Conservation (phyloP, 192 early-diverging fungal genomes). For the Thoreauomyces humboldtii region DNA sequence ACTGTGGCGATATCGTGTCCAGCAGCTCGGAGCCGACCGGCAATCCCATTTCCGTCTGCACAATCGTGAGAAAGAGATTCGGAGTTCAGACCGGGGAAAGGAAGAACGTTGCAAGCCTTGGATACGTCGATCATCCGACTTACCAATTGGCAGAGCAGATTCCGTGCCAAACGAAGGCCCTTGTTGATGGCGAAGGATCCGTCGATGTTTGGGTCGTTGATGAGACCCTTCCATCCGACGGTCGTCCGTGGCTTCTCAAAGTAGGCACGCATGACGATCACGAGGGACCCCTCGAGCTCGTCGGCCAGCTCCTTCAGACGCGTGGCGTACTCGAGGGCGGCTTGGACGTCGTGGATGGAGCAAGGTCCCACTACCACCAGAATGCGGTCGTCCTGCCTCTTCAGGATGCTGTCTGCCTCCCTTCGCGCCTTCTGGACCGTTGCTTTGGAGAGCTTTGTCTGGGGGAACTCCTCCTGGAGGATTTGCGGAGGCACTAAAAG, state of each 20-base stretch:
- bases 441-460: constrained; percentile 22
- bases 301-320: constrained; percentile 35
- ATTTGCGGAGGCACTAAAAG: constrained; percentile 77
- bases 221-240: constrained; percentile 93
- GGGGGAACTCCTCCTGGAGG: constrained; percentile 79
- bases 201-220: constrained; percentile 57
- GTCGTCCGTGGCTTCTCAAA: constrained; percentile 94
- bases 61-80: neutral
- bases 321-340: constrained; percentile 76
- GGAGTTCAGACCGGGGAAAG: neutral
- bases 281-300: constrained; percentile 46
- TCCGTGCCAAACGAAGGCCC: constrained; percentile 80
- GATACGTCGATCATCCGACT: too few species aligned
- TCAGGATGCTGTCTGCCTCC: constrained; percentile 48
- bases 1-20: constrained; percentile 96
- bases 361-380: constrained; percentile 97
- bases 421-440: constrained; percentile 10
- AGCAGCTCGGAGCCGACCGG: constrained; percentile 86
- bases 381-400: constrained; percentile 78
- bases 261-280: constrained; percentile 93
- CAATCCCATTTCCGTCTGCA: constrained; percentile 59
- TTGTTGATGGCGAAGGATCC: constrained; percentile 90
- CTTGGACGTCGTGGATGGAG: constrained; percentile 89
- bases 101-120: neutral
- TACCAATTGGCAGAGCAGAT: constrained; percentile 55